Conservation (phyloP, 1,139 yeast species). For the Wickerhamomyces sp. region DNA sequence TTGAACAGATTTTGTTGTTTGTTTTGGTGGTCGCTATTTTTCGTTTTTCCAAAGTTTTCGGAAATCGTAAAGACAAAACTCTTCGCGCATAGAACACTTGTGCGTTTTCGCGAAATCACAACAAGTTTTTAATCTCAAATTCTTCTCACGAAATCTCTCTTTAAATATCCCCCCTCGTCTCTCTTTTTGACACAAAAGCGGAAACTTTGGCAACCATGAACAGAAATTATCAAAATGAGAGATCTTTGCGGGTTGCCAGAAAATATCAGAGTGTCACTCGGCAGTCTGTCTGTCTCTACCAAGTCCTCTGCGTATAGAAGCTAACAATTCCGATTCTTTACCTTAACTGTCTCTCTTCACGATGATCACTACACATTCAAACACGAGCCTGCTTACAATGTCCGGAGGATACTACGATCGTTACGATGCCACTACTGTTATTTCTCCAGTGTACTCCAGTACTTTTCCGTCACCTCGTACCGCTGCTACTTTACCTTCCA, state of each 20-base stretch:
- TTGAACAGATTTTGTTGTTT: too few species aligned
- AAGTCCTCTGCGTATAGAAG: too few species aligned
- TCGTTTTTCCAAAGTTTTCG: too few species aligned
- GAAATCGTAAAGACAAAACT: too few species aligned
- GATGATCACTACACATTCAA: not conserved
- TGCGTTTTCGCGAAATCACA: too few species aligned
- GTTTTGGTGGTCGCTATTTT: too few species aligned
- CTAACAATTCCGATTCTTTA: not conserved
- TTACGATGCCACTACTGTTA: not conserved
- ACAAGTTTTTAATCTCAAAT: too few species aligned
- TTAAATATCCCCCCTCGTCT: too few species aligned
- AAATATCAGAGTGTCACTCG: not conserved
- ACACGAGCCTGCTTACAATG: too few species aligned
- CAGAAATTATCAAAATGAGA: not conserved
- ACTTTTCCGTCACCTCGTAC: not conserved
- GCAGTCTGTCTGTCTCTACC: not conserved
- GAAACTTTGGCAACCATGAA: not conserved
- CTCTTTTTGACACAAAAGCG: not conserved
- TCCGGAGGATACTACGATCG: too few species aligned
- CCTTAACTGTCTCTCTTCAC: not conserved
- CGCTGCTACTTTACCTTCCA: not conserved
- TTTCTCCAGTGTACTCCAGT: not conserved
- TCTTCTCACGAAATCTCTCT: too few species aligned
- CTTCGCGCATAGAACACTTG: too few species aligned
- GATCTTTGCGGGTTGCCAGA: not conserved